These are phyloP conservation scores for Pezicula rhizophila DNA, from an alignment of 2,329 filamentous ascomycete species.

Conservation along the genomic window DNA sequence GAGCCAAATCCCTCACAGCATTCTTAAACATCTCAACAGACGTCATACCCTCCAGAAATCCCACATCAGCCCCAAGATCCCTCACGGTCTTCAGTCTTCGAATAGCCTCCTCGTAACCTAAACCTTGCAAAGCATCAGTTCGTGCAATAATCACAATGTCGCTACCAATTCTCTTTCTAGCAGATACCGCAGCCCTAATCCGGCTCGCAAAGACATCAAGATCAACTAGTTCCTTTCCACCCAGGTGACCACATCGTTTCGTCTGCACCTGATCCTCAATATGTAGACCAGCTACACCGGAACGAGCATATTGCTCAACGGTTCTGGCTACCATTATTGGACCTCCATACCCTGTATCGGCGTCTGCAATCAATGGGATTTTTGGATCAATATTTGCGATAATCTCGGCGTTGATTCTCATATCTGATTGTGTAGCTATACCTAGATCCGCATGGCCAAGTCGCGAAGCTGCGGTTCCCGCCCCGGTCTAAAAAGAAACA, in stretches of 20 bases:
- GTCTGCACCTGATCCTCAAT: slow-evolving; percentile 58
- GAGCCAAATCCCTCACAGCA: slow-evolving; percentile 35
- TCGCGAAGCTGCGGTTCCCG: slow-evolving; percentile 41
- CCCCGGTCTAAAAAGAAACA: slow-evolving; percentile 35
- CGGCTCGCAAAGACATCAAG: slow-evolving; percentile 40
- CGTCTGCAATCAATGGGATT: slow-evolving; percentile 43
- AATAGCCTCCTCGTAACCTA: slow-evolving; percentile 52
- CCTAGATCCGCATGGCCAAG: slow-evolving; percentile 45
- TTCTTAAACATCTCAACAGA: slow-evolving; percentile 41
- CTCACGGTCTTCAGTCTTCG: slow-evolving; percentile 43
- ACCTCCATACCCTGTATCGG: slow-evolving; percentile 47
- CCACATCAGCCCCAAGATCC: slow-evolving; percentile 51
- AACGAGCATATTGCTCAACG: slow-evolving; percentile 42
- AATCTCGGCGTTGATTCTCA: slow-evolving; percentile 47
- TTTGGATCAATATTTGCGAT: slow-evolving; percentile 42
- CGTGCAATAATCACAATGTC: slow-evolving; percentile 61
- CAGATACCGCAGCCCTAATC: slow-evolving; percentile 48
- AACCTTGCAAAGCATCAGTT: slow-evolving; percentile 52
- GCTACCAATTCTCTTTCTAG: slow-evolving; percentile 39
- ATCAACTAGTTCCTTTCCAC: slow-evolving; percentile 53
- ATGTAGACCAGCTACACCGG: slow-evolving; percentile 53
- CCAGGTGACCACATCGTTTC: slow-evolving; percentile 61
- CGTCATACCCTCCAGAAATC: slow-evolving; percentile 53
- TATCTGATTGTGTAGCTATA: slow-evolving; percentile 44
- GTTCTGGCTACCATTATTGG: slow-evolving; percentile 48